Percentiles rank a stretch among this genome's conserved stretches.
Conservation (phyloP, 805 yeast species). For the Wickerhamiella lipophila region DNA sequence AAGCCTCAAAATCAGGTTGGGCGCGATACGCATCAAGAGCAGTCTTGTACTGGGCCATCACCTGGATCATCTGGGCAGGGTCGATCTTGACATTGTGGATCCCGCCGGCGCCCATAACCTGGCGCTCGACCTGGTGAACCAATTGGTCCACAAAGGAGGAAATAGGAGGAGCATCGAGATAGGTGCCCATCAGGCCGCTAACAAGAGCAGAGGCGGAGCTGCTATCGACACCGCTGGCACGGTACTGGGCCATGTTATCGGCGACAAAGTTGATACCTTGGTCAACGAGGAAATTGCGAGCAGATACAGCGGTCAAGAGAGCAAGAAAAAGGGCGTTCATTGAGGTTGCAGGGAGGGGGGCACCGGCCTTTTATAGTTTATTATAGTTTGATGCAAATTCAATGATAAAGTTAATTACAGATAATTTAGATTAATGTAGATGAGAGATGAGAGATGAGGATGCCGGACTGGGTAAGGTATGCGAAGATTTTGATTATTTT, state of each 20-base stretch:
- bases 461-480: too few species aligned
- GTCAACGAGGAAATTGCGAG: slow-evolving; percentile 10
- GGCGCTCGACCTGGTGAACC: slow-evolving; percentile 7
- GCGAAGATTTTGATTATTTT: too few species aligned
- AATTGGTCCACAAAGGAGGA: background rate
- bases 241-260: background rate
- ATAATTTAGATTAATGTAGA: too few species aligned
- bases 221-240: background rate
- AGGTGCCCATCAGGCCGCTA: slow-evolving; percentile 3
- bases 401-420: too few species aligned
- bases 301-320: background rate
- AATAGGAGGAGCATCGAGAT: slow-evolving; percentile 9
- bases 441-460: too few species aligned
- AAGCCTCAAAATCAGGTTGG: background rate
- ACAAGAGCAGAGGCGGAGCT: slow-evolving; percentile 4
- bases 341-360: background rate
- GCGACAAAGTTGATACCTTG: background rate
- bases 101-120: background rate
- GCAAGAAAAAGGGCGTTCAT: background rate
- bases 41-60: background rate
- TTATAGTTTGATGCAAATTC: too few species aligned
- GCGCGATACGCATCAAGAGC: background rate
- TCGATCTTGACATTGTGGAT: background rate
- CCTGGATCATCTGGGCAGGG: background rate
- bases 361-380: background rate